Base-by-base conservation (phyloP, 2,329 filamentous ascomycete genomes). In the Ophiostoma himal-ulmi region DNA sequence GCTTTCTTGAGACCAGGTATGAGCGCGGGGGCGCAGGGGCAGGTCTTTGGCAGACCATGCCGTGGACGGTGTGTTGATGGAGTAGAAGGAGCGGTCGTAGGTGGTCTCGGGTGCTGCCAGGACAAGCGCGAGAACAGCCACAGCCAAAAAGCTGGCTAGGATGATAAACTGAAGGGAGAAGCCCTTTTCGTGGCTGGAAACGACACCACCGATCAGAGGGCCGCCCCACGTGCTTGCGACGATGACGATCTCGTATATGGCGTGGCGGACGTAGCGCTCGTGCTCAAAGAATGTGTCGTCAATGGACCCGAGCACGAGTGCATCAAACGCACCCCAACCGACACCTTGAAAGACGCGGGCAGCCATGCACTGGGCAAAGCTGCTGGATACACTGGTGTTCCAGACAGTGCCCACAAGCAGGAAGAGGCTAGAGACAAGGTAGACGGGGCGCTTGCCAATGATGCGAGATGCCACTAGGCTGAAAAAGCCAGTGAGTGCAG, bases 201-300 rank as follows among this genome's bases (percentile, higher is more conserved):
- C 67, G 6, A 67, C 79, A 1, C 86, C 85, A 22, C 84, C 84
- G 5, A 88, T 74, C 4, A 88, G 78, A 0, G 86, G 86, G 0
- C 82, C 79, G 48, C 85, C 85, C 83, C 85, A 86, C 1, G 82
- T 85, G 5, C 82, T 81, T 11, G 81, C 77, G 11, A 83, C 77
- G 30, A 79, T 79, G 2, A 85, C 76, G 14, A 82, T 74, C 69
- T 83, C 81, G 75, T 83, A 81, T 14, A 83, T 77, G 3, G 83
- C 78, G 6, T 84, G 78, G 20, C 83, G 82, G 1, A 78, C 67
- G 22, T 79, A 78, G 67, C 84, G 81, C 75, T 88, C 82, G 73
- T 88, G 85, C 73, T 86, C 84, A 75, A 85, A 88, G 75, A 82
- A 88, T 1, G 83, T 84, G 73, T 88, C 86, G 66, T 85, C 81